Conservation (phyloP, 2,329 filamentous ascomycete genomes). For the Tympanopsis confertula region DNA sequence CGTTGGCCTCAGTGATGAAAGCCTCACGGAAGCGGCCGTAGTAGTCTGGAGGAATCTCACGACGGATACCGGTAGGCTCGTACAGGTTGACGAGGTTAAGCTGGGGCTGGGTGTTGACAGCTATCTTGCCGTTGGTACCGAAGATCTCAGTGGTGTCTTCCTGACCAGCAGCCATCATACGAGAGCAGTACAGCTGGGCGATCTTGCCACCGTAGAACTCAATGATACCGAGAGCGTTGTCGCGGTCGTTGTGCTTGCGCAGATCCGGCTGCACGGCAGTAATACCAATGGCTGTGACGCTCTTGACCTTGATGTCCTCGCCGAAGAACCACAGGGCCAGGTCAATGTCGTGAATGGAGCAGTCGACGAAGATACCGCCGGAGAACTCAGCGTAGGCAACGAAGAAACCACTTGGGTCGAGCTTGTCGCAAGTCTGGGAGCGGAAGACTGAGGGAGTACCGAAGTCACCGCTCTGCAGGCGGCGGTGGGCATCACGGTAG, state of each 20-base stretch:
- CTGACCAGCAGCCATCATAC: conserved; percentile 27
- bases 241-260: conserved; percentile 19
- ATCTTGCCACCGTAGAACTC: conserved; percentile 30
- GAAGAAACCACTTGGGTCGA: conserved; percentile 24
- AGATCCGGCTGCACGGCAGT: conserved; percentile 18
- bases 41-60: conserved; percentile 10
- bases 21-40: conserved; percentile 27
- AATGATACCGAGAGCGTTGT: conserved; percentile 29
- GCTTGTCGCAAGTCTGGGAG: conserved; percentile 27
- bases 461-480: conserved; percentile 20
- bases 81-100: conserved; percentile 11
- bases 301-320: conserved; percentile 17
- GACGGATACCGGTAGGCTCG: conserved; percentile 9
- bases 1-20: conserved; percentile 51
- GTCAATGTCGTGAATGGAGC: conserved; percentile 27
- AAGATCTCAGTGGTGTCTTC: conserved; percentile 27
- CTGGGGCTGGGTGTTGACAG: conserved; percentile 17
- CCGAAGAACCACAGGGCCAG: conserved; percentile 20
- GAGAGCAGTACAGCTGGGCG: conserved; percentile 27
- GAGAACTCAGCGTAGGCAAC: conserved; percentile 23
- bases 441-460: conserved; percentile 25
- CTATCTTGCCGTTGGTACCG: conserved; percentile 23
- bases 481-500: conserved; percentile 22
- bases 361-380: conserved; percentile 31
- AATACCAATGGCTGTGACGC: conserved; percentile 16